These are phyloP conservation scores for Populus pruinosa DNA, from an alignment of 345 rosid species.

Conservation along the genomic window DNA sequence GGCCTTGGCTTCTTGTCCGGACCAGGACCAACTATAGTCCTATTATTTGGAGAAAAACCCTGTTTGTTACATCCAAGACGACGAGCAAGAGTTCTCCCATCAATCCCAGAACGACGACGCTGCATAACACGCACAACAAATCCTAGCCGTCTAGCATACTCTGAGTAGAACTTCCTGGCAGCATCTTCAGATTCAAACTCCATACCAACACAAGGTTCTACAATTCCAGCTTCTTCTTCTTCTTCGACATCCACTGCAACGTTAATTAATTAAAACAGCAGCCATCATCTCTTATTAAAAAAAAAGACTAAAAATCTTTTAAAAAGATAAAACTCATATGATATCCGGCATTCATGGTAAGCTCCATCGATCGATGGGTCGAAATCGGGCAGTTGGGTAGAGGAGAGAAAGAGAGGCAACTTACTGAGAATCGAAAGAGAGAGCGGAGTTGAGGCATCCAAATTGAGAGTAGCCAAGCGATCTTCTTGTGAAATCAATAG, in stretches of 20 bases:
- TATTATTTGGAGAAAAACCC: constrained; percentile 61
- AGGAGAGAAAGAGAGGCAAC: background rate
- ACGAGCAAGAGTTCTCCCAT: constrained; percentile 76
- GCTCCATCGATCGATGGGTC: no score
- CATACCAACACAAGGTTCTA: constrained; percentile 73
- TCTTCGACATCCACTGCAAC: constrained; percentile 55
- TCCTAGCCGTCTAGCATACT: constrained; percentile 63
- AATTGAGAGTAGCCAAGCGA: no score
- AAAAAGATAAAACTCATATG: no score
- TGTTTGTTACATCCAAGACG: constrained; percentile 83
- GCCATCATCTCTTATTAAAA: background rate
- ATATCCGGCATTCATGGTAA: no score
- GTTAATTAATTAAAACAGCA: background rate
- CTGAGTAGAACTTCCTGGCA: constrained; percentile 58
- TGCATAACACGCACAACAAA: constrained; percentile 77
- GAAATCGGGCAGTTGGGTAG: background rate
- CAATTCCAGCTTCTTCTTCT: constrained; percentile 28
- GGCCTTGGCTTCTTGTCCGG: constrained; percentile 53
- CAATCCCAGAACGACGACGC: constrained; percentile 74
- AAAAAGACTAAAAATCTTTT: no score
- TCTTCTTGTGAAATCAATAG: no score
- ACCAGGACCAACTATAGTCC: constrained; percentile 39
- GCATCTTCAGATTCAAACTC: constrained; percentile 75
- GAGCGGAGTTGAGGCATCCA: background rate
- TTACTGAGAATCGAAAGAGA: background rate